These are phyloP conservation scores for Samsoniella hepiali DNA, from an alignment of 2,329 filamentous ascomycete species.

Conservation along the genomic window DNA sequence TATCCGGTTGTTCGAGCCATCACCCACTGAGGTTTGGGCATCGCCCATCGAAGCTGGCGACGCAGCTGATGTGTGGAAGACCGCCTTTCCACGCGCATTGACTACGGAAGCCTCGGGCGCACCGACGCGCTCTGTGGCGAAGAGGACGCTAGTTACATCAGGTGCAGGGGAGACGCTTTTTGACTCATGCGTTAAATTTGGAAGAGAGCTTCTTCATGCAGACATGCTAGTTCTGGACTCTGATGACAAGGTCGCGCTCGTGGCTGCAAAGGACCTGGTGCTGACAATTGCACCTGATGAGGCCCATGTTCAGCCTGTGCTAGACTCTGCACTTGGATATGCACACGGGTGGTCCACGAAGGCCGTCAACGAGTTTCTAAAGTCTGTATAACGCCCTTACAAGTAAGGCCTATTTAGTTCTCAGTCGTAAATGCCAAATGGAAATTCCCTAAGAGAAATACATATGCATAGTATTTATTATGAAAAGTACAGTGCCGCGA, in stretches of 20 bases:
- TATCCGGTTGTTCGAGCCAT: not conserved
- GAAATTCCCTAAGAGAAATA: too few relatives aligned
- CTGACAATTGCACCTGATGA: slow-evolving; percentile 5
- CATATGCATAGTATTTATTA: too few relatives aligned
- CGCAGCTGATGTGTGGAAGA: not conserved
- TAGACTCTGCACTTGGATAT: slow-evolving; percentile 7
- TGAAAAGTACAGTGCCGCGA: too few relatives aligned
- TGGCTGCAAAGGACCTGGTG: not conserved
- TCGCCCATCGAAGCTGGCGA: slow-evolving; percentile 2
- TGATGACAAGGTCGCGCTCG: slow-evolving; percentile 2
- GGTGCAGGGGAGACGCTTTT: slow-evolving; percentile 7
- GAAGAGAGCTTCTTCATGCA: not conserved
- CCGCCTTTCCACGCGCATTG: not conserved
- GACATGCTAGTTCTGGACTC: slow-evolving; percentile 5
- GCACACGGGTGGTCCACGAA: not conserved
- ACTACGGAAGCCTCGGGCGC: not conserved
- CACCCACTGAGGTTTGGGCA: not conserved
- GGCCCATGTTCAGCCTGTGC: slow-evolving; percentile 2
- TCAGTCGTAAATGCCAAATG: too few relatives aligned
- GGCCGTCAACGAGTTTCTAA: not conserved
- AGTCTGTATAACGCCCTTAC: not conserved
- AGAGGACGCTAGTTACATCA: not conserved
- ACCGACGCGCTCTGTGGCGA: not conserved
- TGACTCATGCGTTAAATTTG: slow-evolving; percentile 7
- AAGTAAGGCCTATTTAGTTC: too few relatives aligned